These are phyloP conservation scores for Serendipita indica DNA, from an alignment of 768 basidiomycete genomes.

Conservation along the genomic window DNA sequence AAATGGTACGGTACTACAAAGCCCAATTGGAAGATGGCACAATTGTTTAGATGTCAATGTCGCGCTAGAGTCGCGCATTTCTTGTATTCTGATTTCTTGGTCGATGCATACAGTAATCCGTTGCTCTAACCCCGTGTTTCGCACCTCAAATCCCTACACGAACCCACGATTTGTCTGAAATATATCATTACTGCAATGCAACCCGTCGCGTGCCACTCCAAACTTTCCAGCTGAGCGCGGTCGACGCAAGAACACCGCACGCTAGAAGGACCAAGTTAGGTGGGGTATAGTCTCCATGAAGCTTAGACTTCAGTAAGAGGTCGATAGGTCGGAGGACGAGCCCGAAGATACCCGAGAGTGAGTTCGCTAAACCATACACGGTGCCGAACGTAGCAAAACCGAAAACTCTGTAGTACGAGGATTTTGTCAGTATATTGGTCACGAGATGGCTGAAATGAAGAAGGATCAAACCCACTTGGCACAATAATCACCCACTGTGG, in stretches of 20 bases:
- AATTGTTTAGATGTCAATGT: constrained; percentile 10
- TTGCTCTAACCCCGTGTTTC: not conserved
- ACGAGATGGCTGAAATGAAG: constrained; percentile 1
- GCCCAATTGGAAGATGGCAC: constrained; percentile 69
- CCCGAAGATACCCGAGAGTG: constrained; percentile 23
- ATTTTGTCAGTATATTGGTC: constrained; percentile 8
- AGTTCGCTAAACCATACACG: constrained; percentile 25
- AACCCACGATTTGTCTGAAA: not conserved
- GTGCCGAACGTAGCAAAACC: constrained; percentile 26
- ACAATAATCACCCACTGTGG: constrained; percentile 16
- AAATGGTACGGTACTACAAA: constrained; percentile 91
- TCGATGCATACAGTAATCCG: not conserved
- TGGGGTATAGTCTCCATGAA: constrained; percentile 22
- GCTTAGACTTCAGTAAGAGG: constrained; percentile 20
- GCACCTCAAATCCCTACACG: not conserved
- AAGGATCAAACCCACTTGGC: constrained; percentile 11
- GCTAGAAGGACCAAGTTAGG: constrained; percentile 20
- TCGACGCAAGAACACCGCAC: constrained; percentile 16
- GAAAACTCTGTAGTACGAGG: constrained; percentile 15
- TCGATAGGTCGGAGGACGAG: constrained; percentile 24
- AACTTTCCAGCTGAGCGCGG: constrained; percentile 13
- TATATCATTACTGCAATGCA: not conserved
- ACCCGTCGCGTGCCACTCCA: not conserved
- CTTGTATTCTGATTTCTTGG: not conserved
- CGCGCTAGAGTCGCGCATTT: not conserved